A percentile compares a stretch with the other conserved stretches of the same genome.
Conservation (phyloP, 352 stramenopile species). For the Thalassiosira exigua region DNA sequence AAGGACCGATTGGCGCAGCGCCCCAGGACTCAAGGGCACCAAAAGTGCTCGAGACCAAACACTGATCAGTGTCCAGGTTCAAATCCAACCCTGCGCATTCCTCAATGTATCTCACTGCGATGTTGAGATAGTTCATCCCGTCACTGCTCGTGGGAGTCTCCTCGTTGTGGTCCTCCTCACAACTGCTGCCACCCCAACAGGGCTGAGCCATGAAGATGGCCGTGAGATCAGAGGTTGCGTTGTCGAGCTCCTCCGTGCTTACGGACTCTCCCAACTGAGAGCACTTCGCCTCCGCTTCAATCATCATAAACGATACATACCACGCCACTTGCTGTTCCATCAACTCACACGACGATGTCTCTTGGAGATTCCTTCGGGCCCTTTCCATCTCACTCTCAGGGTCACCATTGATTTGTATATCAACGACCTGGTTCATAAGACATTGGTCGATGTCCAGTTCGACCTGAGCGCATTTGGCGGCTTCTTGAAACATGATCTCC, state of each 20-base stretch:
- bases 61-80: slow-evolving; percentile 11
- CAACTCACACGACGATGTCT: background rate
- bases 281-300: slow-evolving; percentile 25
- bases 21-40: slow-evolving; percentile 9
- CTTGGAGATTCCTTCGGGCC: background rate
- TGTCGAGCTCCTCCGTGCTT: slow-evolving; percentile 12
- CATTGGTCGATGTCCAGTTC: slow-evolving; percentile 35
- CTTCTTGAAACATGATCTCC: slow-evolving; percentile 40
- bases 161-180: background rate
- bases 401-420: slow-evolving; percentile 23
- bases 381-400: background rate
- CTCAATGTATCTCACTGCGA: slow-evolving; percentile 49
- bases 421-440: slow-evolving; percentile 32
- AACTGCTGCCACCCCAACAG: slow-evolving; percentile 9
- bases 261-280: slow-evolving; percentile 8
- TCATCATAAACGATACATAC: slow-evolving; percentile 18
- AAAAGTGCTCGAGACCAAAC: slow-evolving; percentile 30
- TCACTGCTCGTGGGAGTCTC: background rate
- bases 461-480: slow-evolving; percentile 37
- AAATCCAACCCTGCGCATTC: slow-evolving; percentile 38
- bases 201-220: slow-evolving; percentile 26
- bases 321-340: slow-evolving; percentile 1
- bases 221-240: slow-evolving; percentile 33
- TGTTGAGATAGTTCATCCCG: slow-evolving; percentile 26
- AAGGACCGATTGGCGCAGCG: background rate